phyloP scores from a whole-genome alignment of 2,329 filamentous ascomycete genomes.

The Aspergillus udagawae region DNA sequence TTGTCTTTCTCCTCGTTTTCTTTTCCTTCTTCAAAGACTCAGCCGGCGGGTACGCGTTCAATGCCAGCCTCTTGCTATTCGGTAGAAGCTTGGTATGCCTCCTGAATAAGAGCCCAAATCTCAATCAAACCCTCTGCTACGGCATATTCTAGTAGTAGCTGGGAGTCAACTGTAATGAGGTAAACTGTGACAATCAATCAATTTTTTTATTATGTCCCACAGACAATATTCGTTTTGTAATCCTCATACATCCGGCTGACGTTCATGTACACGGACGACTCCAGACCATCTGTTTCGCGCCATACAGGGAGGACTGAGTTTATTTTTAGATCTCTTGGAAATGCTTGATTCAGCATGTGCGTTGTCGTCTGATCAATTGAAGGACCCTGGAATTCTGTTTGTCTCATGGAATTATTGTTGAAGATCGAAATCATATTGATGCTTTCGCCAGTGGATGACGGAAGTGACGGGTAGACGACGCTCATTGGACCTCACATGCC shows the following conservation, averaged over 20 bases:
- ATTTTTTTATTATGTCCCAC: slow-evolving; percentile 23
- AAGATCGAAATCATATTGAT: not conserved
- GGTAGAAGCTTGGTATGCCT: slow-evolving; percentile 62
- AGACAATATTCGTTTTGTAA: slow-evolving; percentile 71
- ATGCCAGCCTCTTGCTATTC: slow-evolving; percentile 76
- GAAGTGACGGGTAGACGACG: not conserved
- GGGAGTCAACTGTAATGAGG: slow-evolving; percentile 61
- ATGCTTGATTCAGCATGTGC: not conserved
- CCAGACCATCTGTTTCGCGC: slow-evolving; percentile 50
- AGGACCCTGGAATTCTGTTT: not conserved
- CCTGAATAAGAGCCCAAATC: slow-evolving; percentile 73
- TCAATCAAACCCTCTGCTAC: slow-evolving; percentile 68
- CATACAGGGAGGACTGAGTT: slow-evolving; percentile 64
- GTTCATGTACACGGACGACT: slow-evolving; percentile 74
- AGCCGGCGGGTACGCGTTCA: slow-evolving; percentile 70
- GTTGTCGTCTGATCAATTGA: not conserved
- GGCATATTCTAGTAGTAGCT: slow-evolving; percentile 81
- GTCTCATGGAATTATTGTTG: not conserved
- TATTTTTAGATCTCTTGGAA: slow-evolving; percentile 23
- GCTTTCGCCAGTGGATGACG: not conserved
- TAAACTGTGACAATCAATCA: not conserved
- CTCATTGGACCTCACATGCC: slow-evolving; percentile 1
- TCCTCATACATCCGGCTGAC: slow-evolving; percentile 74
- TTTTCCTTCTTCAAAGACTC: slow-evolving; percentile 60
- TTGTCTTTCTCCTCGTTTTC: slow-evolving; percentile 74